Evolutionary conservation across 176 grass and related monocot genomes (phyloP).

Genomic region (Musa schizocarpa): DNA sequence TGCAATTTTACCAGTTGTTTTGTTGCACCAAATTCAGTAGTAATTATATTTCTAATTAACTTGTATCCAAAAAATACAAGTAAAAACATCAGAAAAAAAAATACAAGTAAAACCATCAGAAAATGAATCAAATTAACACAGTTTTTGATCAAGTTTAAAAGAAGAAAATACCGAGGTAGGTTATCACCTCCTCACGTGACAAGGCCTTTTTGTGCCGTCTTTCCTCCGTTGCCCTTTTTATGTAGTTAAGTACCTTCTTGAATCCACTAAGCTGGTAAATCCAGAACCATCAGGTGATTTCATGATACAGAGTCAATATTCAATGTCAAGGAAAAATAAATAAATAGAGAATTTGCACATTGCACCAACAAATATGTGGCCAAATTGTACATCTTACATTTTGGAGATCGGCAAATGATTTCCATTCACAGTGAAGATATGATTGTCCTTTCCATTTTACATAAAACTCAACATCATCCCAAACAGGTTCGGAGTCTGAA

Average conservation of each 20-base stretch:
- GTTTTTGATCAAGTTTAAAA: background rate
- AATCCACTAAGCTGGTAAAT: slow-evolving; percentile 86
- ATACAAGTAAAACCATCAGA: background rate
- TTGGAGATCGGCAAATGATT: slow-evolving; percentile 67
- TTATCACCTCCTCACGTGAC: slow-evolving; percentile 89
- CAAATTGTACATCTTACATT: slow-evolving; percentile 37
- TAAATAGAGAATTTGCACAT: slow-evolving; percentile 6
- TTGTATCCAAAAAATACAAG: background rate
- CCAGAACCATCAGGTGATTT: slow-evolving; percentile 1
- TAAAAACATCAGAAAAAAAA: background rate
- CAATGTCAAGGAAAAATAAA: background rate
- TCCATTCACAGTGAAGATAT: slow-evolving; percentile 94
- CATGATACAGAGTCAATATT: slow-evolving; percentile 5
- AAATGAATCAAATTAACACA: too few relatives aligned
- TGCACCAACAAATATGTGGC: slow-evolving; percentile 3
- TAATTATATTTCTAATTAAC: too few relatives aligned
- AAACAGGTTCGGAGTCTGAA: slow-evolving; percentile 49
- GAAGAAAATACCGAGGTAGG: slow-evolving; percentile 5
- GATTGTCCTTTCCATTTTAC: slow-evolving; percentile 99
- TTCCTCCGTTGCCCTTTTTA: slow-evolving; percentile 82
- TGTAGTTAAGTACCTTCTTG: slow-evolving; percentile 98
- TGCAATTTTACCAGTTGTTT: too few relatives aligned
- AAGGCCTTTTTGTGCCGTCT: slow-evolving; percentile 74
- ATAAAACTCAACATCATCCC: slow-evolving; percentile 94
- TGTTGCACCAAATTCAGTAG: too few relatives aligned